These are phyloP conservation scores for Eimeria falciformis DNA, from an alignment of 169 alveolate species.

Conservation along the genomic window DNA sequence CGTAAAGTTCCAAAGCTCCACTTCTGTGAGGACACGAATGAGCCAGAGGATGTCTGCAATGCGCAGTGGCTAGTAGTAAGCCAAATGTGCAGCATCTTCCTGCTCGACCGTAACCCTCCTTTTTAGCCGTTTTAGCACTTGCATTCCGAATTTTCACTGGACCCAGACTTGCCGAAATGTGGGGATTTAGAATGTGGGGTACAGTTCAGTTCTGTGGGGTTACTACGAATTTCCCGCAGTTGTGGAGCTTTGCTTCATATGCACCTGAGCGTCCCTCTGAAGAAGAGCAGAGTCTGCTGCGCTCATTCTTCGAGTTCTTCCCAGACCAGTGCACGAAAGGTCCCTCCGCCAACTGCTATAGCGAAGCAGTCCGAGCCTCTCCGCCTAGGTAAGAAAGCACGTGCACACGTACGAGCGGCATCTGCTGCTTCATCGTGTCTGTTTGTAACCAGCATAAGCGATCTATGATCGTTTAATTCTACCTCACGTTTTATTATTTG, in stretches of 20 bases:
- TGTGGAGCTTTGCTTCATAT: conserved; percentile 66
- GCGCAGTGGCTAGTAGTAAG: conserved; percentile 76
- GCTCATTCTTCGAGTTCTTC: conserved; percentile 39
- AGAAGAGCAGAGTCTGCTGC: conserved; percentile 53
- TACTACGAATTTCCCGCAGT: neutral
- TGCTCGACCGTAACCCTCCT: too few relatives aligned
- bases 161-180: neutral
- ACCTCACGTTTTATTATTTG: too few relatives aligned
- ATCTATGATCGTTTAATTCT: too few relatives aligned
- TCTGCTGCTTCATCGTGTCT: neutral
- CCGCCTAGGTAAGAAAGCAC: conserved; percentile 41
- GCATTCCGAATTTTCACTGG: too few relatives aligned
- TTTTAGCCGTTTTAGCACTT: too few relatives aligned
- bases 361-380: conserved; percentile 36
- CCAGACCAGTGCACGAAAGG: conserved; percentile 71
- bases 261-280: conserved; percentile 24
- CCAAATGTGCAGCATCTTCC: too few relatives aligned
- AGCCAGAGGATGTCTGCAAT: conserved; percentile 64
- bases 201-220: neutral
- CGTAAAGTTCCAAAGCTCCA: neutral
- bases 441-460: too few relatives aligned
- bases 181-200: neutral
- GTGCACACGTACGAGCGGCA: neutral
- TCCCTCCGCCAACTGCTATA: conserved; percentile 64
- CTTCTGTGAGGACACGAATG: conserved; percentile 62